Conservation (phyloP, 768 basidiomycete species). For the Paxillus rubicundulus region DNA sequence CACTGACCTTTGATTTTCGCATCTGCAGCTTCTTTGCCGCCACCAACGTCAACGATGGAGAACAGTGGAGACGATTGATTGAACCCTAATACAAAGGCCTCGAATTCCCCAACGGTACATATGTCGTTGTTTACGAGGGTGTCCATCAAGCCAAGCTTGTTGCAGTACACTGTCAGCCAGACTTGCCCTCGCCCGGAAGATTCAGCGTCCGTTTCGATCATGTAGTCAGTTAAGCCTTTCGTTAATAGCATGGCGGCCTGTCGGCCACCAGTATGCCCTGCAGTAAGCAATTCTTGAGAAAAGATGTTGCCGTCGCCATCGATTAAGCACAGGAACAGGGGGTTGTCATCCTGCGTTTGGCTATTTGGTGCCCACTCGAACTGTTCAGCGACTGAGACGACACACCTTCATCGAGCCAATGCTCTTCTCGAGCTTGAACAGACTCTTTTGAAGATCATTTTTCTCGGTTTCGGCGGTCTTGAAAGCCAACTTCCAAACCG, state of each 20-base stretch:
- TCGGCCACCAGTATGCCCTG: slow-evolving; percentile 35
- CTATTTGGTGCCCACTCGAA: background rate
- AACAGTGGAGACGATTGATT: slow-evolving; percentile 41
- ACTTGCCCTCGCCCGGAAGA: slow-evolving; percentile 30
- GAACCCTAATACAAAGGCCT: slow-evolving; percentile 37
- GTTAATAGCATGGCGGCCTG: slow-evolving; percentile 36
- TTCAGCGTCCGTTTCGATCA: slow-evolving; percentile 23
- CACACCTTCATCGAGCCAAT: slow-evolving; percentile 33
- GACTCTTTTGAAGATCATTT: slow-evolving; percentile 25
- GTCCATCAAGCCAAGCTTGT: slow-evolving; percentile 35
- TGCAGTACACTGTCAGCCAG: slow-evolving; percentile 39
- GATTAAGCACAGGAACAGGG: slow-evolving; percentile 36
- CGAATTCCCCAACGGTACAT: slow-evolving; percentile 36
- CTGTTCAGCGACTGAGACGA: background rate
- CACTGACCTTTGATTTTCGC: slow-evolving; percentile 39
- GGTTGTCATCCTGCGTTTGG: slow-evolving; percentile 37
- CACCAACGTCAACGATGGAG: slow-evolving; percentile 42
- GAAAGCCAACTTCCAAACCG: slow-evolving; percentile 40
- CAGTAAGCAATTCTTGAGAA: slow-evolving; percentile 28
- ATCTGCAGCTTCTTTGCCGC: slow-evolving; percentile 43
- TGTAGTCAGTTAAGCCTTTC: slow-evolving; percentile 35
- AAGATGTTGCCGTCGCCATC: slow-evolving; percentile 44
- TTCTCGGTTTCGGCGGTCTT: slow-evolving; percentile 35
- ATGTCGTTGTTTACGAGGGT: slow-evolving; percentile 26
- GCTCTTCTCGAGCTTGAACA: slow-evolving; percentile 30